Evolutionary conservation across 2,329 filamentous ascomycete genomes (phyloP), one percentile per base, ranked within the genome.

Genomic region (Aspergillus neoniger): DNA sequence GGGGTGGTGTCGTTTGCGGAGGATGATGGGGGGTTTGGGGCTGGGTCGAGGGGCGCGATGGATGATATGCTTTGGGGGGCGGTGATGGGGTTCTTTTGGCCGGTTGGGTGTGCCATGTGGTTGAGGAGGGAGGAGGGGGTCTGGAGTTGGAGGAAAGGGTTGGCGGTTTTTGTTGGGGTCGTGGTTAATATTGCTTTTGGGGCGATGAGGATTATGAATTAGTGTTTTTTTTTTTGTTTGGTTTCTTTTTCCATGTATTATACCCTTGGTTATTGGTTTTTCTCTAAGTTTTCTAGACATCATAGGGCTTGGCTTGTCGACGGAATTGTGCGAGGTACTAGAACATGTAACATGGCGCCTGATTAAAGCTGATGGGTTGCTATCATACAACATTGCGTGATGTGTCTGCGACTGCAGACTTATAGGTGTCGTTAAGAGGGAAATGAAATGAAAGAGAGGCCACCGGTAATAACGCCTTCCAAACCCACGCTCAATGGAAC

Each of bases 31-130:
- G 81, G 82, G 15, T 69, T 76, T 58, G 74, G 75, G n/a, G 59
- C 71, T 32, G 71, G 70, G 2, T 76, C 71, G 54, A 64, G 68
- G 50, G 87, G 85, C 0, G 84, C 90, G 10, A 80, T 96, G 48
- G 94, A 98, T 71, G 89, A 96, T 70, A 86, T 97, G 80, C 82
- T 98, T 60, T 91, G 89, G 78, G 95, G 93, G 4, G 91, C 95
- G 75, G 80, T 96, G 61, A 91, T 95, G 70, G 95, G 95, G 0
- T 99, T 98, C 81, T 90, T 99, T 74, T 98, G 94, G 86, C 95
- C 95, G 4, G 77, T 98, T 9, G 94, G 91, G 0, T 92, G 91
- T 69, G 80, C 94, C 59, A 87, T 89, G 55, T 97, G 93, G 92
- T 80, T 96, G 53, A 84, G 94, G 65, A 83, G 93, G 61, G 91